Base-by-base conservation (phyloP, 2,329 filamentous ascomycete genomes). In the Cladosporium sp. region DNA sequence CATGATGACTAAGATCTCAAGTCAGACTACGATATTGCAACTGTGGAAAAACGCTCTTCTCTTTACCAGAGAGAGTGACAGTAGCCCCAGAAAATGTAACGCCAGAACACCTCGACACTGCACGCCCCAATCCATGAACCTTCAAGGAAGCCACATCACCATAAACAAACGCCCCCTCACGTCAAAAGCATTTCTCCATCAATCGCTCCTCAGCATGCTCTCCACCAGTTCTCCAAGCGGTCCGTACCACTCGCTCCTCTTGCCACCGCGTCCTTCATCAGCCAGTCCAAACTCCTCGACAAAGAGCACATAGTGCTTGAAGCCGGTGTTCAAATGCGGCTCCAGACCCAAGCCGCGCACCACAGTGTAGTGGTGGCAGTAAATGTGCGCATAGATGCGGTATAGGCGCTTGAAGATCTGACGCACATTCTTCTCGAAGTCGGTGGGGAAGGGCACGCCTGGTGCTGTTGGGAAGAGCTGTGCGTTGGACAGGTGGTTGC, bases 361-460 rank as follows among this genome's bases (percentile, higher is more conserved):
- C 71, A 99, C 93, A 40, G 93, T 93, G 81, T 99, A 99, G 79
- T 99, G 95, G 65, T 93, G 92, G 86, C 96, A 97, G 83, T 99
- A 99, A 67, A 99, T 88, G 79, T 99, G 95, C 57, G 95, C 90
- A 76, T 99, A 99, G 72, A 97, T 94, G 67, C 95, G 91, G 84
- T 98, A 99, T 82, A 99, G 90, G 76, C 95, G 91, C 86, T 99
- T 99, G 88, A 99, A 98, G 90, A 99, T 98, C 80, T 97, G 95
- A 73, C 93, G 91, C 82, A 97, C 94, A 74, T 97, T 95, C 70
- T 90, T 90, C 72, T 94, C 85, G 78, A 97, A 98, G 70, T 92
- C 91, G 69, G 91, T 88, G 2, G 95, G 95, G 79, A 99, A 99
- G 4, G 94, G 91, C 12, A 98, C 93, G 70, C 95, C 92, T 88